Base-by-base conservation (phyloP, 2,329 filamentous ascomycete genomes). In the Sporothrix pseudoabietina region DNA sequence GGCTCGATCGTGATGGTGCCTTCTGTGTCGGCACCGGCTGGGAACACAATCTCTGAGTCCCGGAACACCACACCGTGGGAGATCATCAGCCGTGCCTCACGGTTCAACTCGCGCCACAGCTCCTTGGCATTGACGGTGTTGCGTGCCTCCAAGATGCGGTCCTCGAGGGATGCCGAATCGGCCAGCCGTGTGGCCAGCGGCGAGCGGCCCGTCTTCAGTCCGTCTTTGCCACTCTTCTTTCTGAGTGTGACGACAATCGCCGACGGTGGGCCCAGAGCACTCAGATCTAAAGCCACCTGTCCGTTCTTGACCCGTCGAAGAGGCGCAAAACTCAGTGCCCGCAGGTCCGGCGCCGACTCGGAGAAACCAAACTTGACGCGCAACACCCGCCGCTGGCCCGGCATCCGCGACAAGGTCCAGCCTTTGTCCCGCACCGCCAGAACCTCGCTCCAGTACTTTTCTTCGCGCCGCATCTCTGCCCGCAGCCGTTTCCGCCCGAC, bases 281-380 rank as follows among this genome's bases (percentile, higher is more conserved):
- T 81, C 83, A 89, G 82, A 75, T 97, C 94, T 26, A 99, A 86
- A 19, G 89, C 85, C 47, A 97, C 89, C 6, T 87, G 87, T 3
- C 95, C 95, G 77, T 94, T 90, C 19, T 91, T 87, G 12, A 89
- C 88, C 76, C 94, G 89, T 47, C 91, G 87, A 77, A 99, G 85
- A 0, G 93, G 92, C 2, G 93, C 94, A 19, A 97, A 87, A n/a
- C 94, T 94, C 41, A 90, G 91, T 76, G 91, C 83, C 74, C 85
- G 86, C 77, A 90, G 90, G 30, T 88, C 85, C 5, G 87, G 82
- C 0, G 87, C 84, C 32, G 88, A 87, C 84, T 98, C 95, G 14
- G 91, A 87, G 79, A 97, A 97, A 8, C 95, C 96, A 81, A 95
- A 98, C 76, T 92, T 90, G 49, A 98, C 95, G 26, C 92, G 94